Percentiles rank a stretch among this genome's conserved stretches.
These are phyloP conservation scores for Trametes maxima DNA, from an alignment of 768 basidiomycete species.

Conservation along the genomic window DNA sequence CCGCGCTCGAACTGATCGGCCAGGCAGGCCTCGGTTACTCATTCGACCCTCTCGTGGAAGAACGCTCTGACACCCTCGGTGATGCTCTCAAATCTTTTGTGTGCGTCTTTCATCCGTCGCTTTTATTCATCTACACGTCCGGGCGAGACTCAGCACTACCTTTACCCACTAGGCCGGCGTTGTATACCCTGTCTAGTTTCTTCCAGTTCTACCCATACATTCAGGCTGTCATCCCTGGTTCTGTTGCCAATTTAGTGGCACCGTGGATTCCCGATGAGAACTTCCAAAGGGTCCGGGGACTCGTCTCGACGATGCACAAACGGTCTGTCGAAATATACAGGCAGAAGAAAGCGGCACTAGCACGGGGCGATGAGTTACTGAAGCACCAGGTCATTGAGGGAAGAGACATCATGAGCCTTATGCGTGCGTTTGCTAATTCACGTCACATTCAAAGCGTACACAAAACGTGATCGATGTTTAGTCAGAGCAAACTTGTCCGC, in stretches of 20 bases:
- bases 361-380: constrained; percentile 29
- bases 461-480: neutral
- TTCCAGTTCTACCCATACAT: constrained; percentile 13
- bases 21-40: constrained; percentile 27
- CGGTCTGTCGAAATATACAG: constrained; percentile 32
- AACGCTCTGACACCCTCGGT: neutral
- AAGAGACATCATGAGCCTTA: constrained; percentile 54
- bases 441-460: neutral
- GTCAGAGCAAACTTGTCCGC: constrained; percentile 28
- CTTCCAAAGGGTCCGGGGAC: constrained; percentile 1
- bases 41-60: constrained; percentile 22
- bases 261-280: neutral
- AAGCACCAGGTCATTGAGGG: constrained; percentile 33
- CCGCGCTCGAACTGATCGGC: constrained; percentile 43
- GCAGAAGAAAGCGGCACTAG: constrained; percentile 33
- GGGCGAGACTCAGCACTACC: too few relatives aligned
- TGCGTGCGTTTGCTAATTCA: constrained; percentile 38
- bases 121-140: neutral
- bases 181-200: neutral
- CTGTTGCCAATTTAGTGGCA: constrained; percentile 4
- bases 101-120: neutral
- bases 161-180: neutral
- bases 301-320: constrained; percentile 1
- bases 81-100: constrained; percentile 10
- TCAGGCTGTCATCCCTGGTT: constrained; percentile 5